Evolutionary conservation across 805 yeast genomes (phyloP), one percentile per base, ranked within the genome.

Genomic region (Vanderwaltozyma verrucispora): DNA sequence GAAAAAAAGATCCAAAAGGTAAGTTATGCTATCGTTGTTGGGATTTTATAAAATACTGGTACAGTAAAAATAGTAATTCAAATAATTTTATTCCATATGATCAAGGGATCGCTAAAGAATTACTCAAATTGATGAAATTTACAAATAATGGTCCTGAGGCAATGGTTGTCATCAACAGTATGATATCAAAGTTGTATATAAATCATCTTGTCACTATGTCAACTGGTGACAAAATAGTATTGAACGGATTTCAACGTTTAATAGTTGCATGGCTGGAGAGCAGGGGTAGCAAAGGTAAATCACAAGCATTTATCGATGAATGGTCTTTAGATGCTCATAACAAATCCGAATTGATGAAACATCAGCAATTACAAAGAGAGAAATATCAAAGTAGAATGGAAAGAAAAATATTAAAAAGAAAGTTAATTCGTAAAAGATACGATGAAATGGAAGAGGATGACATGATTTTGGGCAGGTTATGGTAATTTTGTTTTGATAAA

Each of bases 381-480:
- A 35, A 37, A 28, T 30, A 35, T 11, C 28, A 31, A 36, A 26
- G 33, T 15, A 33, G 41, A 35, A 33, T 37, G 24, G 33, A 26
- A 14, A 43, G 34, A 23, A 32, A 26, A 20, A 30, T 25, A 24
- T 33, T 36, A 15, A 37, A 35, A 15, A 36, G 38, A 37, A 33
- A 31, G 10, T 11, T 35, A 11, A 11, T 28, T n/a, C 43, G 32
- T 18, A 35, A 16, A 25, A 34, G 41, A 12, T 48, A 44, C 33
- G 58, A 55, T 36, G 51, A 44, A 4, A 46, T 45, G 38, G 54
- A 49, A 29, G 60, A 54, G 28, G 59, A 54, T 16, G 49, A 43
- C 37, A 49, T 51, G 48, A 41, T 56, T 19, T 43, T 53, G n/a
- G 60, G 59, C 11, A 48, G 46, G 24, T 37, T 57, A 23, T 57